Conservation (phyloP, 345 rosid species). For the Melastoma malabathricum region DNA sequence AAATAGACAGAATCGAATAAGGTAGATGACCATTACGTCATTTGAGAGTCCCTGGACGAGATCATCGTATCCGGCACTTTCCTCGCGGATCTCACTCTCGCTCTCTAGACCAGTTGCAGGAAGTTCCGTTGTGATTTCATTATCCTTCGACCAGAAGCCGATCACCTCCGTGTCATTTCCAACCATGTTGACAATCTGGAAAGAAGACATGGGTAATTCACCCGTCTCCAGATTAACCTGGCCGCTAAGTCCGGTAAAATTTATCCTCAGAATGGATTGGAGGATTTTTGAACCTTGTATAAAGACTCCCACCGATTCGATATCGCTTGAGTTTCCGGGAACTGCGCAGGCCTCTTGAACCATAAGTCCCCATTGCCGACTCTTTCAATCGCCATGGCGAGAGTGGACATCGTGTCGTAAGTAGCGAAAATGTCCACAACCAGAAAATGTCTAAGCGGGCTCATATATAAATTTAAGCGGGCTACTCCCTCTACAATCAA, state of each 20-base stretch:
- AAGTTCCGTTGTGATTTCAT: conserved; percentile 4
- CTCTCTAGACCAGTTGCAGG: not conserved
- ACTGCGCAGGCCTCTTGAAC: not conserved
- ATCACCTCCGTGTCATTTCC: conserved; percentile 14
- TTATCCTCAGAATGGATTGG: conserved; percentile 11
- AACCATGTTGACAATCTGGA: conserved; percentile 29
- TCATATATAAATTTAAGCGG: no score
- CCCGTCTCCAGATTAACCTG: conserved; percentile 20
- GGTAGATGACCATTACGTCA: conserved; percentile 7
- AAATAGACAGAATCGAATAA: no score
- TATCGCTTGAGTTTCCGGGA: not conserved
- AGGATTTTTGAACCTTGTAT: conserved; percentile 13
- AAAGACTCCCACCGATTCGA: conserved; percentile 3
- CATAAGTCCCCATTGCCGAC: not conserved
- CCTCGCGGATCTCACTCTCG: not conserved
- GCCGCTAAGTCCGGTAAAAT: conserved; percentile 27
- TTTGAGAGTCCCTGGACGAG: conserved; percentile 10
- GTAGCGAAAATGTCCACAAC: no score
- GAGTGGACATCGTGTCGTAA: conserved; percentile 8
- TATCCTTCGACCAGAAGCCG: conserved; percentile 26
- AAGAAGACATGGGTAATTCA: conserved; percentile 20
- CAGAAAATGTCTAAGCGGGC: no score
- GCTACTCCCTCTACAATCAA: no score
- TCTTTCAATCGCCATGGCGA: conserved; percentile 6
- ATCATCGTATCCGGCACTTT: conserved; percentile 12